phyloP scores from a whole-genome alignment of 305 asterid genomes.

The Solanum aculeatissimum region DNA sequence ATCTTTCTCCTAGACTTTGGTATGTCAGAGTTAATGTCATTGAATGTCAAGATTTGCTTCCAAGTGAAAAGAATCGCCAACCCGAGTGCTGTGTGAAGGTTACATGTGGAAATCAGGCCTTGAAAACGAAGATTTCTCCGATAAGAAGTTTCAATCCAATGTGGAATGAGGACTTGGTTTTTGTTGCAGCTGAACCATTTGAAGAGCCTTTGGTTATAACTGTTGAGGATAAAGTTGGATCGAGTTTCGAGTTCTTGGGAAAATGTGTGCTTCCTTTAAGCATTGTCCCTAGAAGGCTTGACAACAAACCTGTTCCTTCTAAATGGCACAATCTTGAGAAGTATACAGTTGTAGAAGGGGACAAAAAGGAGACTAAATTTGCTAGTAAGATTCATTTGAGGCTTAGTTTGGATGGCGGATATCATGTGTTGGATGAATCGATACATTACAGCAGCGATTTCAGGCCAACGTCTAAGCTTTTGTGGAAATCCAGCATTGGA shows the following conservation, averaged over 20 bases:
- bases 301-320: constrained; percentile 48
- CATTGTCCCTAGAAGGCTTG: constrained; percentile 34
- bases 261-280: constrained; percentile 23
- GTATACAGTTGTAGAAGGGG: constrained; percentile 33
- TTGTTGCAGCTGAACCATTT: constrained; percentile 70
- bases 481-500: constrained; percentile 70
- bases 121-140: constrained; percentile 28
- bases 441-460: constrained; percentile 60
- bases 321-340: constrained; percentile 77
- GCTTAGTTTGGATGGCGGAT: constrained; percentile 70
- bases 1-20: constrained; percentile 75
- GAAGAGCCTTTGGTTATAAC: constrained; percentile 53
- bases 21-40: constrained; percentile 68
- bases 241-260: constrained; percentile 44
- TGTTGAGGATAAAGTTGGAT: constrained; percentile 43
- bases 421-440: constrained; percentile 77
- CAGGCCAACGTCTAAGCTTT: constrained; percentile 49
- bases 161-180: constrained; percentile 76
- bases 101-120: constrained; percentile 36
- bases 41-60: constrained; percentile 58
- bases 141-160: constrained; percentile 38
- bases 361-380: constrained; percentile 41
- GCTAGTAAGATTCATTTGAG: constrained; percentile 78
- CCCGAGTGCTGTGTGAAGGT: constrained; percentile 52
- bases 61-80: constrained; percentile 36